Evolutionary conservation across 352 stramenopile species (phyloP).

Genomic region (Phytophthora cryptogea): DNA sequence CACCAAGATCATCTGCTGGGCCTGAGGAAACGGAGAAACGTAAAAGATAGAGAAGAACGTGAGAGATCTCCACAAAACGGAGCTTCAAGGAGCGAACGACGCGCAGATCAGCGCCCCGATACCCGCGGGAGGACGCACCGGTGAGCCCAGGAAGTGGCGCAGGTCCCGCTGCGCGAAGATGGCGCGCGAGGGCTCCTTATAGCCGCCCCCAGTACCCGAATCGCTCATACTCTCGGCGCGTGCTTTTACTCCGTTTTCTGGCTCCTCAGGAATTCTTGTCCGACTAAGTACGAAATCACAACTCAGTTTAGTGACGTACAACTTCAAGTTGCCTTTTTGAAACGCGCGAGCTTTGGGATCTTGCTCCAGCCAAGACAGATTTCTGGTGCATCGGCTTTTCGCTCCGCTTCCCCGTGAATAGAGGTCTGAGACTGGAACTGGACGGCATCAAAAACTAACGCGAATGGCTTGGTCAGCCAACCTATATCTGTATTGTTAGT

Average conservation of each 20-base stretch:
- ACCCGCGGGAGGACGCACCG: conserved; percentile 34
- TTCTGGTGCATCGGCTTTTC: conserved; percentile 21
- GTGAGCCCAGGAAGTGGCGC: conserved; percentile 68
- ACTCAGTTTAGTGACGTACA: conserved; percentile 8
- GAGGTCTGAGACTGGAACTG: too few relatives aligned
- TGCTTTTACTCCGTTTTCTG: conserved; percentile 36
- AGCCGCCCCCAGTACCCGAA: conserved; percentile 30
- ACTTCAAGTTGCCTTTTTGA: conserved; percentile 22
- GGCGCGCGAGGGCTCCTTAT: conserved; percentile 64
- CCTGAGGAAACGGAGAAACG: conserved; percentile 34
- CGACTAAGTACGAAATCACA: conserved; percentile 8
- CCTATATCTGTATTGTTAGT: too few relatives aligned
- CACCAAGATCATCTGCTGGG: conserved; percentile 80
- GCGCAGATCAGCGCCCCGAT: neutral
- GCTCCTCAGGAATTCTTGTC: conserved; percentile 14
- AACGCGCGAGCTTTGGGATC: too few relatives aligned
- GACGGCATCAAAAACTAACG: too few relatives aligned
- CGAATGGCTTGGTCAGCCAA: too few relatives aligned
- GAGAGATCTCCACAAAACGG: conserved; percentile 7
- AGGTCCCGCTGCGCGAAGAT: conserved; percentile 83
- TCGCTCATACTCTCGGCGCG: conserved; percentile 29
- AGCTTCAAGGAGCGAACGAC: neutral
- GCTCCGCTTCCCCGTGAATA: conserved; percentile 1
- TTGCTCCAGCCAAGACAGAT: too few relatives aligned
- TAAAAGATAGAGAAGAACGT: conserved; percentile 9